phyloP scores from a whole-genome alignment of 2,329 filamentous ascomycete species.

The Exophiala calicioides region DNA sequence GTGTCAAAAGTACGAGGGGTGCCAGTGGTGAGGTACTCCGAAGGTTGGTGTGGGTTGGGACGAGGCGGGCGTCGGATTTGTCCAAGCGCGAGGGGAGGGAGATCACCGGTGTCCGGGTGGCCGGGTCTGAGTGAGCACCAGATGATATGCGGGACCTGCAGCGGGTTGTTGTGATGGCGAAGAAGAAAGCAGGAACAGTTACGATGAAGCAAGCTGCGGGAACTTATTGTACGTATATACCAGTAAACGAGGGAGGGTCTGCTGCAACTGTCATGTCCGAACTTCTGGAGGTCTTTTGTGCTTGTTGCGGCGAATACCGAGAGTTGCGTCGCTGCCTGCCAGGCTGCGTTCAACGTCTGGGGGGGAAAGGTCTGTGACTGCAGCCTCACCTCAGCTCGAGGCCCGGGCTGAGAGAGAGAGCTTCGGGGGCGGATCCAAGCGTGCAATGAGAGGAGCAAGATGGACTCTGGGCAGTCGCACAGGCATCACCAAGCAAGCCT shows the following conservation, averaged over 20 bases:
- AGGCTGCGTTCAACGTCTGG: slow-evolving; percentile 11
- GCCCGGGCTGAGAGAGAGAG: slow-evolving; percentile 5
- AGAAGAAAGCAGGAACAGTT: slow-evolving; percentile 20
- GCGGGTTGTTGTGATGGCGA: slow-evolving; percentile 1
- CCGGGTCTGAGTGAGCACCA: slow-evolving; percentile 14
- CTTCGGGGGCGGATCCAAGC: slow-evolving; percentile 10
- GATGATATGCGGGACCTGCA: slow-evolving; percentile 22
- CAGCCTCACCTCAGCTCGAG: slow-evolving; percentile 19
- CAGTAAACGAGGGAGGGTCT: slow-evolving; percentile 9
- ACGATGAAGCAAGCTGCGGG: slow-evolving; percentile 21
- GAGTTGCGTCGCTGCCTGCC: slow-evolving; percentile 8
- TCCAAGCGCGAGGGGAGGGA: slow-evolving; percentile 18
- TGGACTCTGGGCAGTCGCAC: slow-evolving; percentile 7
- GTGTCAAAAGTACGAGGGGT: slow-evolving; percentile 26
- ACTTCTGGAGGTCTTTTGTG: slow-evolving; percentile 23
- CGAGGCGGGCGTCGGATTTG: slow-evolving; percentile 8
- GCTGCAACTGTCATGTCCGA: slow-evolving; percentile 13
- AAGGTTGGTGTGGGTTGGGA: slow-evolving; percentile 7
- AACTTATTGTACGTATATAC: slow-evolving; percentile 27
- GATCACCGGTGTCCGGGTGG: slow-evolving; percentile 17
- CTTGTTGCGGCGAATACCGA: too few relatives aligned
- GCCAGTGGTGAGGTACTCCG: slow-evolving; percentile 14
- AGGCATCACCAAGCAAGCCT: slow-evolving; percentile 6
- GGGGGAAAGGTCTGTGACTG: too few relatives aligned
- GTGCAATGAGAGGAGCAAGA: slow-evolving; percentile 10